Conservation (phyloP, 495 filamentous ascomycete species). For the Podospora fimiseda region DNA sequence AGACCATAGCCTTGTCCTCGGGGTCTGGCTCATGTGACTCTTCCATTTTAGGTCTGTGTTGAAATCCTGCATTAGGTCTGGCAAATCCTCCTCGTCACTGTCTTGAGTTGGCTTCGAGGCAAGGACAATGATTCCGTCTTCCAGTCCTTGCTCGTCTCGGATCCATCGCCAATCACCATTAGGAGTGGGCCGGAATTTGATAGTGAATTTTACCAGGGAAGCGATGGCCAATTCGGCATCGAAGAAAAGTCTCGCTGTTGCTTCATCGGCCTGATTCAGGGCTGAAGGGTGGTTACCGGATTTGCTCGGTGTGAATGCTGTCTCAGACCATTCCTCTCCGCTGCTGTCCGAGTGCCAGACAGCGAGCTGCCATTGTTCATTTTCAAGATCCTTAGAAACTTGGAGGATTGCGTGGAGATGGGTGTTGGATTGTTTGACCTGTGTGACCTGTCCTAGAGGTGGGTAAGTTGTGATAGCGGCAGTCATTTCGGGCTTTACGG, state of each 20-base stretch:
- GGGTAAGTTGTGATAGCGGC: constrained; percentile 48
- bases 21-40: constrained; percentile 57
- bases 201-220: constrained; percentile 58
- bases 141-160: constrained; percentile 52
- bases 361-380: constrained; percentile 62
- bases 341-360: constrained; percentile 68
- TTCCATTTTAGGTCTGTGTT: constrained; percentile 53
- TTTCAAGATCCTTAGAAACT: constrained; percentile 46
- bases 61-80: constrained; percentile 54
- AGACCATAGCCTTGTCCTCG: constrained; percentile 65
- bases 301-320: constrained; percentile 33
- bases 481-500: constrained; percentile 19
- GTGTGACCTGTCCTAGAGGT: constrained; percentile 62
- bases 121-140: constrained; percentile 59
- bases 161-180: constrained; percentile 68
- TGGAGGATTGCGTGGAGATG: constrained; percentile 68
- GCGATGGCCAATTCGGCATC: constrained; percentile 35
- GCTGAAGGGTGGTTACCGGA: constrained; percentile 28
- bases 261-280: constrained; percentile 29
- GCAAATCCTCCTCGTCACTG: constrained; percentile 38
- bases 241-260: constrained; percentile 39
- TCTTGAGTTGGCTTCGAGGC: constrained; percentile 20
- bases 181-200: constrained; percentile 58
- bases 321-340: constrained; percentile 42
- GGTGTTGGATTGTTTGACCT: constrained; percentile 45